Base-by-base conservation (phyloP, 371 early-diverging fungal species). In the Mortierella sp. region DNA sequence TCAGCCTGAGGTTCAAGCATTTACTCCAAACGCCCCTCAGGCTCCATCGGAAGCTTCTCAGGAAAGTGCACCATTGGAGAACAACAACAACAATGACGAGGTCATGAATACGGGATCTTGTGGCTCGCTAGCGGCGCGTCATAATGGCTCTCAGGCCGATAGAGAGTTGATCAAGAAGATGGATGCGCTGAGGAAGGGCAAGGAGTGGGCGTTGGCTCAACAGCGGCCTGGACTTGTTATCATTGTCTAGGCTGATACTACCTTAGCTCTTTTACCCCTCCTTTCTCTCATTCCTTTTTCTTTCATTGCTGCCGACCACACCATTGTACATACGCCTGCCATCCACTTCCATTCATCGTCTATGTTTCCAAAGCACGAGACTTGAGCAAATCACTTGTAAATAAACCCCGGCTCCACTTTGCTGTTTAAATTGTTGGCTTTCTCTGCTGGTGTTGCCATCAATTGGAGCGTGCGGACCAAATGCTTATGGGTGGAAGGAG, bases 201-300 rank as follows among this genome's bases (percentile, higher is more conserved):
- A 81, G 70, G 86, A 85, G 54, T 85, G 86, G 86, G 81, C 77
- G 19, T 43, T 81, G 61, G 81, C 86, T 5, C 86, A 85, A 44
- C 86, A 81, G 50, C 86, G 86, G 1, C 86, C 86, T n/a, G 86
- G 86, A 5, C 72, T 85, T 28, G 37, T 48, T n/a, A 85, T 85
- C 37, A 72, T 85, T 53, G 82, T 85, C 14, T 85, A 67, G 53
- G 37, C 21, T 21, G 11, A 24, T 19, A 37, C 64, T 61, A 1
- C 48, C 1, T 64, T 34, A 21, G 16, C 37, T 19, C 1, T 55
- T 14, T 6, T 59, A 16, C 28, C 24, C 16, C 6, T 64, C 16
- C 6, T 64, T 31, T 19, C 21, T 13, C 37, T 5, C 21, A 21
- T 3, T 57, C 28, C 14, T 31, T 31, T 46, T 46, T 46, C 48